Evolutionary conservation across 192 early-diverging fungal species (phyloP), one percentile per base, ranked within the genome.

Genomic region (Spizellomyces sp.): DNA sequence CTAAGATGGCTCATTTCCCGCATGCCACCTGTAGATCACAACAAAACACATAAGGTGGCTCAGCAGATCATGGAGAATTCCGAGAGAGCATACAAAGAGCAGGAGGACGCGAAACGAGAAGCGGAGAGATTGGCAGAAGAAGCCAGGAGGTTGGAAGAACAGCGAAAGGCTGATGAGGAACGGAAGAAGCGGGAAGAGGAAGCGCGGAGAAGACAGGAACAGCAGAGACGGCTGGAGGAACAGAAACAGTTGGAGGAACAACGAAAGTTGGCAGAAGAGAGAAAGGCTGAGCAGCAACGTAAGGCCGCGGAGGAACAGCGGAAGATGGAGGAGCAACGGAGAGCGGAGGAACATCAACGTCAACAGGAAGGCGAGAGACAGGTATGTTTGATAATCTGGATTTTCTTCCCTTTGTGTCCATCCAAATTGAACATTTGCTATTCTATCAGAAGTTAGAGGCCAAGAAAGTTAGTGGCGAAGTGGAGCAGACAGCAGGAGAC

Each of bases 21-120:
- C 5, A 36, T 65, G 7, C 61, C 70, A 15, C 45, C 60, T 22
- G 41, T 55, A 12, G 70, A 72, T 36, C 70, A 72, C 55, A 57
- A 72, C 54, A 72, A 55, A 54, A 64, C 70, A n/a, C 48, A 72
- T 45, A 21, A 72, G n/a, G 61, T 64, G 15, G 70, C 70, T 2
- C 19, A 47, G n/a, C 17, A 56, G 27, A n/a, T 72, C n/a, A 41
- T 72, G 21, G 70, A 63, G n/a, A 57, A 45, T 44, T 60, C 70
- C 12, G 70, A 72, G 9, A 19, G 54, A 27, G 21, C 36, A 54
- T 22, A 42, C 17, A 60, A 62, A 17, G 70, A 72, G 48, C 8
- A 36, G 17, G 48, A 62, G 42, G 70, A 72, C 5, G 62, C 44
- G 19, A 52, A 72, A 43, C 7, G 58, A 44, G 58, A 70, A 45